Evolutionary conservation across 371 early-diverging fungal species (phyloP).

Genomic region (Choanephora cucurbitarum): DNA sequence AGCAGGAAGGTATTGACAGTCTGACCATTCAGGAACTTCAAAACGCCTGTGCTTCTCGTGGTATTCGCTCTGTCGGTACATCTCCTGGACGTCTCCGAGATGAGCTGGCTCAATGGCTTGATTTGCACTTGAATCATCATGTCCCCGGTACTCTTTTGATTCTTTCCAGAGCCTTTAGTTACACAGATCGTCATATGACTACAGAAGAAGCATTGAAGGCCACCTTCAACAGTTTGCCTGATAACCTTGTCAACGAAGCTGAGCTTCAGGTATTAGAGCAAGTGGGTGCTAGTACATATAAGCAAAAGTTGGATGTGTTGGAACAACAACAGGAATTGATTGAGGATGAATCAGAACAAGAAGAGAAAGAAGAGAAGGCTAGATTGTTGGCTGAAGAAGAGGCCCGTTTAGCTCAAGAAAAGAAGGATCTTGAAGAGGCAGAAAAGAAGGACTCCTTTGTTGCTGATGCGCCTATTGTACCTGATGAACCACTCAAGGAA

Average conservation of each 20-base stretch:
- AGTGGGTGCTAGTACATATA: constrained; percentile 86
- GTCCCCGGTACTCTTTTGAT: constrained; percentile 93
- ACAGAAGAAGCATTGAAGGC: constrained; percentile 87
- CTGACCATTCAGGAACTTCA: constrained; percentile 86
- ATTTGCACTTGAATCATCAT: constrained; percentile 87
- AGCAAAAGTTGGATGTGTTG: constrained; percentile 91
- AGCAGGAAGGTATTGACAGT: constrained; percentile 86
- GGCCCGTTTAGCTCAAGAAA: constrained; percentile 34
- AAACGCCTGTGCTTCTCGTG: constrained; percentile 87
- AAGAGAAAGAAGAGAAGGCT: constrained; percentile 58
- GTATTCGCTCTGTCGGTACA: constrained; percentile 85
- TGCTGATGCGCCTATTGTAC: constrained; percentile 25
- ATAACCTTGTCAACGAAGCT: constrained; percentile 85
- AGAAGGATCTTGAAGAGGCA: constrained; percentile 45
- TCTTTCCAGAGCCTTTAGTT: constrained; percentile 88
- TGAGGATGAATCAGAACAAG: constrained; percentile 85
- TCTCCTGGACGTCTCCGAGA: constrained; percentile 85
- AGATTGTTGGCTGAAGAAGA: constrained; percentile 34
- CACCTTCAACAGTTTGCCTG: constrained; percentile 91
- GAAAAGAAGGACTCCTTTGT: constrained; percentile 32
- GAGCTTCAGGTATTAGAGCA: constrained; percentile 86
- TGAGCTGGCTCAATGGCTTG: constrained; percentile 93
- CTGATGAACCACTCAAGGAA: constrained; percentile 17
- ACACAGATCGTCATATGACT: constrained; percentile 68
- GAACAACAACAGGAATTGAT: constrained; percentile 96